These are phyloP conservation scores for Starmerella sp. DNA, from an alignment of 805 yeast species.

Conservation along the genomic window DNA sequence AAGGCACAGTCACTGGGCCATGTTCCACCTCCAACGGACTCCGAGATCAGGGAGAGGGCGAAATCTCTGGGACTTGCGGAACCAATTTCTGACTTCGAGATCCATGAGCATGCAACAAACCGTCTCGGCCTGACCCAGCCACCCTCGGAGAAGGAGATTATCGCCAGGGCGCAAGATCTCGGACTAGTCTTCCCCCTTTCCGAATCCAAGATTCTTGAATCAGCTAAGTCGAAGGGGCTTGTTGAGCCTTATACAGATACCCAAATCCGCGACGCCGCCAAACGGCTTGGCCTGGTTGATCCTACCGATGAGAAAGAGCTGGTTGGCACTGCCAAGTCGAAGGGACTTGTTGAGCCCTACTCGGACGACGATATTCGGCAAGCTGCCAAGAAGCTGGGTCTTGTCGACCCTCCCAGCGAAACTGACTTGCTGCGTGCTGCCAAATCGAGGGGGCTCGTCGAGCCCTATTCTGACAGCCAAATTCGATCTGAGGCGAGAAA, in stretches of 20 bases:
- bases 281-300: background rate
- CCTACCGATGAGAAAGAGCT: constrained; percentile 5
- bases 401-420: background rate
- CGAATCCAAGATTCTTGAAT: background rate
- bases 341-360: constrained; percentile 18
- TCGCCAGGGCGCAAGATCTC: constrained; percentile 4
- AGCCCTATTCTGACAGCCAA: constrained; percentile 4
- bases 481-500: background rate
- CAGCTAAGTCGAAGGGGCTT: constrained; percentile 16
- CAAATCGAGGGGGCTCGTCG: constrained; percentile 18
- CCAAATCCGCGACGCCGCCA: background rate
- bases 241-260: constrained; percentile 9
- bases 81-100: background rate
- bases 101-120: background rate
- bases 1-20: constrained; percentile 33
- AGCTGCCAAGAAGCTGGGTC: background rate
- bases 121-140: background rate
- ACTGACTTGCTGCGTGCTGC: constrained; percentile 12
- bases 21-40: constrained; percentile 40
- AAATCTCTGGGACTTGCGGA: constrained; percentile 6
- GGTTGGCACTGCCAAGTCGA: constrained; percentile 7
- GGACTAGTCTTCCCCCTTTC: constrained; percentile 16
- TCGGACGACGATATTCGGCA: background rate
- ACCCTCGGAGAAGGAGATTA: background rate
- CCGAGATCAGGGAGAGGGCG: constrained; percentile 9